Conservation (phyloP, 225 moss, liverwort and hornwort species). For the Physcomitrellopsis africana region DNA sequence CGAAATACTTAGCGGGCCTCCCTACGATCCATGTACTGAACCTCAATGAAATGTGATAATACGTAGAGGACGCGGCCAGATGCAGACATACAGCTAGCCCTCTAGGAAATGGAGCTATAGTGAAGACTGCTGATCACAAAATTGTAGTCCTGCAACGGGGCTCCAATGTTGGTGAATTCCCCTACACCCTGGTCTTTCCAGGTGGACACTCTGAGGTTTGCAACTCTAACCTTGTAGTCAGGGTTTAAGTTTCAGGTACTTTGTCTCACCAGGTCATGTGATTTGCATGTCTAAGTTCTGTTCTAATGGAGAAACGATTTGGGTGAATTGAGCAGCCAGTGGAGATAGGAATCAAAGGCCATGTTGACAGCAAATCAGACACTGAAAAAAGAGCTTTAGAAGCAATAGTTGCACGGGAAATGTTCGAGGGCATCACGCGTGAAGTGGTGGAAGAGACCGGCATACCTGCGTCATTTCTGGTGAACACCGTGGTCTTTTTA, state of each 20-base stretch:
- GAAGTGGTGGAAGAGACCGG: slow-evolving; percentile 99
- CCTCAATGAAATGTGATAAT: slow-evolving; percentile 20
- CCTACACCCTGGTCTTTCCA: slow-evolving; percentile 84
- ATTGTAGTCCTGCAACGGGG: slow-evolving; percentile 86
- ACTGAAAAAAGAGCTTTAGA: slow-evolving; percentile 46
- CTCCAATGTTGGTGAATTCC: slow-evolving; percentile 93
- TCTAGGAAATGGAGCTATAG: slow-evolving; percentile 92
- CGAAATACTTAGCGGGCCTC: neutral
- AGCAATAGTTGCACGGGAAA: slow-evolving; percentile 60
- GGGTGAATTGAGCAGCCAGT: slow-evolving; percentile 65
- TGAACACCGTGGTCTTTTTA: slow-evolving; percentile 18
- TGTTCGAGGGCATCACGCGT: slow-evolving; percentile 89
- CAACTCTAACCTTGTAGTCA: neutral
- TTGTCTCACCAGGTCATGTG: neutral
- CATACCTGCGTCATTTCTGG: slow-evolving; percentile 68
- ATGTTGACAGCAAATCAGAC: slow-evolving; percentile 29
- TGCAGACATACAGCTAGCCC: slow-evolving; percentile 85
- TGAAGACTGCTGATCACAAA: slow-evolving; percentile 76
- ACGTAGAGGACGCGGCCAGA: slow-evolving; percentile 70
- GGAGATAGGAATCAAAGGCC: slow-evolving; percentile 69
- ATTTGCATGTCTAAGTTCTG: neutral
- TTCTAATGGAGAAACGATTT: neutral
- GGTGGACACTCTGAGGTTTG: slow-evolving; percentile 99
- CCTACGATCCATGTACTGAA: slow-evolving; percentile 8
- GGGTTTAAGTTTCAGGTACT: neutral